Evolutionary conservation across 345 rosid genomes (phyloP).

Genomic region (Pistacia integerrima): DNA sequence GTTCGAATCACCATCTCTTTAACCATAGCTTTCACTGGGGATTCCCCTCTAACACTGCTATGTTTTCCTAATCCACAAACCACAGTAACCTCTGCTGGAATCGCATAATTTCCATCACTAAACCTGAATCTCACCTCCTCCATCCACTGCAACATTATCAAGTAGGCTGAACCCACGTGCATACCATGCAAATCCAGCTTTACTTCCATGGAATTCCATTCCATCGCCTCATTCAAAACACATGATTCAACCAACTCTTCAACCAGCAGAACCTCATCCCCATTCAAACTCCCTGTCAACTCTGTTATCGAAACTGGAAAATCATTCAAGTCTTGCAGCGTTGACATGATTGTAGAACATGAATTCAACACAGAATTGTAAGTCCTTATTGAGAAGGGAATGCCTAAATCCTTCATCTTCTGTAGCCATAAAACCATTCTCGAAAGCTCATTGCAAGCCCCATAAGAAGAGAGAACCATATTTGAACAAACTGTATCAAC

Average conservation of each 20-base stretch:
- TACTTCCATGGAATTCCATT: conserved; percentile 51
- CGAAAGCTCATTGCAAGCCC: conserved; percentile 55
- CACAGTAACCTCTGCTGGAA: conserved; percentile 64
- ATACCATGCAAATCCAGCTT: conserved; percentile 91
- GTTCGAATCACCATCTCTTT: conserved; percentile 54
- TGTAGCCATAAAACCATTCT: conserved; percentile 64
- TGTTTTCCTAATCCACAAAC: conserved; percentile 82
- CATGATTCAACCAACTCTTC: conserved; percentile 47
- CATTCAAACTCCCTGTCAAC: conserved; percentile 42
- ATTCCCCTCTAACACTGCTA: conserved; percentile 68
- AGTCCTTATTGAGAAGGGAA: conserved; percentile 65
- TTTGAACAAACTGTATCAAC: conserved; percentile 72
- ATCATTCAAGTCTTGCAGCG: conserved; percentile 33
- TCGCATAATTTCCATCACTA: conserved; percentile 23
- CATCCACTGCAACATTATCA: conserved; percentile 75
- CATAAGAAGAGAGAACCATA: conserved; percentile 81
- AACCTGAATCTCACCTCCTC: conserved; percentile 56
- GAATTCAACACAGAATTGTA: conserved; percentile 78
- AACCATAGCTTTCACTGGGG: conserved; percentile 64
- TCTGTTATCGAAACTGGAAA: conserved; percentile 51
- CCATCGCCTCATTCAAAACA: conserved; percentile 53
- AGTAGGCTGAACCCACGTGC: conserved; percentile 71
- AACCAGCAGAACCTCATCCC: conserved; percentile 55
- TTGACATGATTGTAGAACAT: conserved; percentile 48
- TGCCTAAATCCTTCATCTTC: conserved; percentile 45